These are phyloP conservation scores for Huntiella omanensis DNA, from an alignment of 2,329 filamentous ascomycete species.

Conservation along the genomic window DNA sequence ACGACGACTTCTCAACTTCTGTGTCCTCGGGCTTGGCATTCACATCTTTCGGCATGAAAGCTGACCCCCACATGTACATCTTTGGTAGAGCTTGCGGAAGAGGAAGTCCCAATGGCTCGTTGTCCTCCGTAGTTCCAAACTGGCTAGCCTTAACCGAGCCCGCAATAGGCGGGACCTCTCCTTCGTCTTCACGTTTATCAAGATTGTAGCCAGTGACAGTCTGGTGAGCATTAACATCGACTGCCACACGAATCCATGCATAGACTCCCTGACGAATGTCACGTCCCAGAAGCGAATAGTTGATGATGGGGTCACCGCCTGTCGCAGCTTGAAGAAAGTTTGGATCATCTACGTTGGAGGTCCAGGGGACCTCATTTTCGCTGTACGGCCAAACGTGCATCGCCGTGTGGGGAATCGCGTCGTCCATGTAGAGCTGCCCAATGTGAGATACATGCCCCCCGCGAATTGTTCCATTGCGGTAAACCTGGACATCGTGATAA, in stretches of 20 bases:
- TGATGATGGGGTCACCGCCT: slow-evolving; percentile 36
- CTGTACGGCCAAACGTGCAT: slow-evolving; percentile 29
- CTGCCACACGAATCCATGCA: slow-evolving; percentile 34
- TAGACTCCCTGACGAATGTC: slow-evolving; percentile 31
- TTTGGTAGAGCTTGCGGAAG: slow-evolving; percentile 9
- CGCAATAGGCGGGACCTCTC: neutral
- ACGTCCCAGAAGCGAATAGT: slow-evolving; percentile 39
- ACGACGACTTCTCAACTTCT: neutral
- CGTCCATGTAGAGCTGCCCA: slow-evolving; percentile 47
- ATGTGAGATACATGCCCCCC: slow-evolving; percentile 32
- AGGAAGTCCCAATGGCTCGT: slow-evolving; percentile 5
- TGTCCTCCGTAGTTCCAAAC: neutral
- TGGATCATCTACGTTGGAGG: slow-evolving; percentile 32
- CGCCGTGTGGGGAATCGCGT: slow-evolving; percentile 33
- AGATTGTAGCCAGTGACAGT: slow-evolving; percentile 6
- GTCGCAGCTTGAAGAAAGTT: slow-evolving; percentile 28
- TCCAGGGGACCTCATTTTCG: slow-evolving; percentile 26
- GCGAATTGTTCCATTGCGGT: slow-evolving; percentile 19
- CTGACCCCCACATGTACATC: slow-evolving; percentile 11
- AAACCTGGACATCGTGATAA: slow-evolving; percentile 20
- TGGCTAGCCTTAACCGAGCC: neutral
- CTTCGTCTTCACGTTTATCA: neutral
- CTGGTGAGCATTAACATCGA: slow-evolving; percentile 20
- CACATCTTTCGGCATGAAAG: slow-evolving; percentile 9
- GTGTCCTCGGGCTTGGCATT: slow-evolving; percentile 1